A percentile compares a stretch with the other conserved stretches of the same genome.
These are phyloP conservation scores for Phaeosphaeria sp. DNA, from an alignment of 2,329 filamentous ascomycete genomes.

Conservation along the genomic window DNA sequence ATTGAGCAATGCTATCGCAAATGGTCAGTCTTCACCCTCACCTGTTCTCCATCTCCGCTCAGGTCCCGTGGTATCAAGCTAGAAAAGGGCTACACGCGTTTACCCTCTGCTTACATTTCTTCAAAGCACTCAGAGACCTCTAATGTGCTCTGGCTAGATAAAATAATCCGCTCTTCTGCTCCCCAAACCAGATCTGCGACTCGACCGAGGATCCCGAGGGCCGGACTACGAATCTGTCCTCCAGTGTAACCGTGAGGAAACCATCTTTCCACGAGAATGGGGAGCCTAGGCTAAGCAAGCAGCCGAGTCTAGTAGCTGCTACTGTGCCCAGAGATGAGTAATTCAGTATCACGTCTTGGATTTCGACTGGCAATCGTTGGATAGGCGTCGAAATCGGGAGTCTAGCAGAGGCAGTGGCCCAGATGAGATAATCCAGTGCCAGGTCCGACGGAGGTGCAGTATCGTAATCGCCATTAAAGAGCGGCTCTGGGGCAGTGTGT, in stretches of 20 bases:
- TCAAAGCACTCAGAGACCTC: no score
- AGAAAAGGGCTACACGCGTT: no score
- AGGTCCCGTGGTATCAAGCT: no score
- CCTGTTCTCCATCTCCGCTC: no score
- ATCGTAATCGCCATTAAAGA: no score
- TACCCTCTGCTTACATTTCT: no score
- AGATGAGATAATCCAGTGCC: no score
- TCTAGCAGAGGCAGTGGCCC: constrained; percentile 1
- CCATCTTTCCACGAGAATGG: constrained; percentile 17
- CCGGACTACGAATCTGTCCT: constrained; percentile 10
- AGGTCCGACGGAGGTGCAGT: no score
- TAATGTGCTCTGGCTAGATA: constrained; percentile 10
- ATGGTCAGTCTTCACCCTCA: no score
- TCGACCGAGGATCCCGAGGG: constrained; percentile 9
- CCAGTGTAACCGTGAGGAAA: constrained; percentile 8
- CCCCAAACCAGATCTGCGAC: constrained; percentile 14
- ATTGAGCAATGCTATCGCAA: no score
- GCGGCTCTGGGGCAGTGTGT: no score
- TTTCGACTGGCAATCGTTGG: constrained; percentile 11
- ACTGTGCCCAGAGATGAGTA: constrained; percentile 12
- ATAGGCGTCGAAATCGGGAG: constrained; percentile 6
- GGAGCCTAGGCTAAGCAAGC: constrained; percentile 14
- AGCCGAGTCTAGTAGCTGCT: constrained; percentile 14
- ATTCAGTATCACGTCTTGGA: constrained; percentile 12
- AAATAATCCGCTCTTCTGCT: constrained; percentile 12